Base-by-base conservation (phyloP, 768 basidiomycete genomes). In the Rubroboletus pulcherrimus region DNA sequence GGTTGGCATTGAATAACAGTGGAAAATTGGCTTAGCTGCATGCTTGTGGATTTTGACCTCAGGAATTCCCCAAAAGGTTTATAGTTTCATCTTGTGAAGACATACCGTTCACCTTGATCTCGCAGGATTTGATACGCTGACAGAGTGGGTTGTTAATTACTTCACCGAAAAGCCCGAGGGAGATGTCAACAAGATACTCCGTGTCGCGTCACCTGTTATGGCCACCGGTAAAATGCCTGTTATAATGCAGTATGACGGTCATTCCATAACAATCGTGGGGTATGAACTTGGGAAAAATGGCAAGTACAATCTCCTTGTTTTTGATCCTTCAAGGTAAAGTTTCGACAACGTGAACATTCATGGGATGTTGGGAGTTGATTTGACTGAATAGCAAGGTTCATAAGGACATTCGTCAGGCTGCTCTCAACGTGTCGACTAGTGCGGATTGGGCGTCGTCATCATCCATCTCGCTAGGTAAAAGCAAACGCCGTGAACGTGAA, bases 261-360 rank as follows among this genome's bases (percentile, higher is more conserved):
- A 97, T 73, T 97, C 93, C n/a, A 73, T 89, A 26, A 87, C 87
- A 5, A 83, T 97, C 12, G 78, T 97, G 3, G 93, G 93, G 2
- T 94, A 88, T 62, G 91, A 95, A 69, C 71, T 85, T 38, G 76
- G 75, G 51, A 81, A 78, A 61, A 74, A 75, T 15, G 86, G 84
- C 7, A 69, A 74, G 12, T 75, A 81, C 38, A 86, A 82, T 59
- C 77, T 97, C 9, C 75, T 96, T 14, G 74, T 81, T 7, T 91
- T 93, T 59, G 91, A 97, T 74, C 91, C 93, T 17, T 82, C 83
- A 15, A 77, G 66, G 90, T 89, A 57, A 62, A 75, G 53, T 56
- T 24, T 51, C 19, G 11, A 38, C 31, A 11, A 64, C 41, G 10
- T 58, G 51, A 24, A 58, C 46, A 29, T 21, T 56, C 1, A 33